phyloP scores from a whole-genome alignment of 192 early-diverging fungal genomes.

The Thoreauomyces humboldtii region DNA sequence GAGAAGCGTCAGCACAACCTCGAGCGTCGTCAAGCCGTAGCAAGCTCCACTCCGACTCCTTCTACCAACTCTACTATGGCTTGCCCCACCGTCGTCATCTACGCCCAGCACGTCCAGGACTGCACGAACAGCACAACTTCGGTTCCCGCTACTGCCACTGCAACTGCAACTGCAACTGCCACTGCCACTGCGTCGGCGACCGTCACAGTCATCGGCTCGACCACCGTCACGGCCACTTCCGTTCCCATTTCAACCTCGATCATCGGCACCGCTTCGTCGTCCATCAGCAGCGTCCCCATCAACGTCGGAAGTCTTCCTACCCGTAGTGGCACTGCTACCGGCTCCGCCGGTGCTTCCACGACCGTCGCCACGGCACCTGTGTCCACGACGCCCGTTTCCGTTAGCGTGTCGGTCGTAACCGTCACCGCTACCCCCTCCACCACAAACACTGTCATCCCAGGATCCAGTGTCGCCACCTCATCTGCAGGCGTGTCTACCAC shows the following conservation, averaged over 20 bases:
- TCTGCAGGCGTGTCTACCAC: not conserved
- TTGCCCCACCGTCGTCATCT: slow-evolving; percentile 8
- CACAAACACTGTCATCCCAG: not conserved
- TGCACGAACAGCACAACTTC: not conserved
- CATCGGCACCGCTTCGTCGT: not conserved
- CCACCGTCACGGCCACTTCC: too few relatives aligned
- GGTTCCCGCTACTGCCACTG: not conserved
- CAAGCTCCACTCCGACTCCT: too few relatives aligned
- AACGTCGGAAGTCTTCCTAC: not conserved
- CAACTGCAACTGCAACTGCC: not conserved
- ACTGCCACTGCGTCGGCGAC: not conserved
- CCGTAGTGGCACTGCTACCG: slow-evolving; percentile 1
- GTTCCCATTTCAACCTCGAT: too few relatives aligned
- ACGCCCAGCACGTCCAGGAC: slow-evolving; percentile 3
- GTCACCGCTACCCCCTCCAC: not conserved
- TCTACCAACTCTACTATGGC: not conserved
- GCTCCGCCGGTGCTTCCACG: not conserved
- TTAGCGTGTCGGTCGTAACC: not conserved
- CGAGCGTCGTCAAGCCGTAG: slow-evolving; percentile 5
- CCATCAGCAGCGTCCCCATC: not conserved
- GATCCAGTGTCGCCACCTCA: not conserved
- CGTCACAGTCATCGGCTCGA: too few relatives aligned
- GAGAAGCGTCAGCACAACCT: slow-evolving; percentile 4
- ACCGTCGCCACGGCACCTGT: not conserved
- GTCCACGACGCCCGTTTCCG: not conserved